phyloP scores from a whole-genome alignment of 116 monocot species.

The Papilionanthe hybrid region DNA sequence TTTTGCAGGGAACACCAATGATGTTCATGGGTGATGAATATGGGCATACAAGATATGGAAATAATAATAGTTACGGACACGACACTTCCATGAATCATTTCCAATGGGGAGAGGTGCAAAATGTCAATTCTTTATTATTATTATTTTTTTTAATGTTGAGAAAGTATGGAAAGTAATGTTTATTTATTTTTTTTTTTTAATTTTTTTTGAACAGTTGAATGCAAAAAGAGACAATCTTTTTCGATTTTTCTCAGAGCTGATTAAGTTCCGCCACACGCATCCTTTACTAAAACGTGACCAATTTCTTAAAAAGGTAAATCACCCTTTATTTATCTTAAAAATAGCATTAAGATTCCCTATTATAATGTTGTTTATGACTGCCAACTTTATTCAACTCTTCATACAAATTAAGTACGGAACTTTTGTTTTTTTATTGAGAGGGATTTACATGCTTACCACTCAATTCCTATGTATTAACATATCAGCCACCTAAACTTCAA shows the following conservation, averaged over 20 bases:
- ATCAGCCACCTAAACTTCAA: no score
- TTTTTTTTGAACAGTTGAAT: constrained; percentile 58
- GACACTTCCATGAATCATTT: constrained; percentile 88
- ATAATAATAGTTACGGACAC: constrained; percentile 98
- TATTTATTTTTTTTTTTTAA: background rate
- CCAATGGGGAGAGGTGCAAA: constrained; percentile 71
- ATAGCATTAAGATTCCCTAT: background rate
- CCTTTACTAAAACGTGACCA: constrained; percentile 45
- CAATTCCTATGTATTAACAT: no score
- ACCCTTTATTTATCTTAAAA: background rate
- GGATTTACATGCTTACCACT: no score
- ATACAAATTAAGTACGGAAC: no score
- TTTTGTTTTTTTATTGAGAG: no score
- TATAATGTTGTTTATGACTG: background rate
- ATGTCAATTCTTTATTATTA: background rate
- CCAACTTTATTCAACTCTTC: background rate
- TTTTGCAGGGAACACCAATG: constrained; percentile 84
- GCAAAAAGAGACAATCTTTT: constrained; percentile 51
- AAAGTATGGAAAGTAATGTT: constrained; percentile 8
- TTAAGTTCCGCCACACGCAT: constrained; percentile 69
- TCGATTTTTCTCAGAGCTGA: constrained; percentile 84
- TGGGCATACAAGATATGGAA: constrained; percentile 90
- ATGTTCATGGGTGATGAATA: constrained; percentile 99
- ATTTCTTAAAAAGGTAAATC: constrained; percentile 70
- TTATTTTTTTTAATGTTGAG: background rate